Base-by-base conservation (phyloP, 768 basidiomycete genomes). In the Agrocybe pediades region DNA sequence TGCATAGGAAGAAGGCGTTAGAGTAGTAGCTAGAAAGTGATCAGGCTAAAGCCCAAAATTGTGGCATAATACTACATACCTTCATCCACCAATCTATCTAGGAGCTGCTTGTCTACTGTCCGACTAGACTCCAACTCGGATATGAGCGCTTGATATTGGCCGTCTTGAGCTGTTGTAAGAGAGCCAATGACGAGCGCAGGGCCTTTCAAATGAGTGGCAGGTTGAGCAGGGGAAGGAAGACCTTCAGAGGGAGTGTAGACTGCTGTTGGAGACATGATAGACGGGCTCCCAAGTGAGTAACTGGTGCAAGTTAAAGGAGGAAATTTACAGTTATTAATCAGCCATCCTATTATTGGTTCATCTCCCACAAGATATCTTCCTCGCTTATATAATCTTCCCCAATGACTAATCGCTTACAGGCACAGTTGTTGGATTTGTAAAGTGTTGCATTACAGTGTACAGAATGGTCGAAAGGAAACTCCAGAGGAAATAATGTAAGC, bases 21-120 rank as follows among this genome's bases (percentile, higher is more conserved):
- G 71, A 16, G 72, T 70, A 4, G 82, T 82, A 25, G 89, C 92
- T 92, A 56, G 20, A 11, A 39, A 29, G 48, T 56, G 15, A 49
- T 60, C 16, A 58, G 57, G 40, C 16, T 27, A 47, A 2, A 16
- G 23, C n/a, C 25, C 15, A 25, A 26, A 20, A 36, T 8, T 24
- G 56, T 8, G 60, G 47, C 24, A 41, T 17, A 6, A 39, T 13
- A n/a, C 36, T 36, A 15, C 77, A 48, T 63, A 93, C 92, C 92
- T 74, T 82, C 80, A 69, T 91, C 92, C 15, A 92, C 73, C 56
- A 95, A 72, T 55, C 93, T 78, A 68, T 95, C 92, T 24, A 94
- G 71, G 74, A 95, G 83, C 65, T 92, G 86, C 63, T 81, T 86
- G 62, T 95, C 91, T 25, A 92, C 85, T 27, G 72, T 63, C 56